Evolutionary conservation across 2,329 filamentous ascomycete species (phyloP).

Genomic region (Furcasterigmium furcatum): DNA sequence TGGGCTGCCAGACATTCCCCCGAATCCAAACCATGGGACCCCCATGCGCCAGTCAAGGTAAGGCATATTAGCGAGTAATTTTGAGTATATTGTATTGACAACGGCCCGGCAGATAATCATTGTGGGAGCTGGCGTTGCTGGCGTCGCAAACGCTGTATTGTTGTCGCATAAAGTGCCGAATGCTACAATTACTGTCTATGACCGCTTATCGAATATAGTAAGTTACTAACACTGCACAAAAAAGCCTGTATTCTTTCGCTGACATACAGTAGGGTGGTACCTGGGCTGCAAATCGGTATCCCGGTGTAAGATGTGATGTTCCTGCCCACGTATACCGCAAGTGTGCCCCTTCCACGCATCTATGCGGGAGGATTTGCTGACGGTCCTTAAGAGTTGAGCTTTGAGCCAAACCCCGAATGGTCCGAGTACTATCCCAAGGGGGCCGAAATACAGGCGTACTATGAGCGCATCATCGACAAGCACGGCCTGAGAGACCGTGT

Average conservation of each 20-base stretch:
- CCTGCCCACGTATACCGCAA: conserved; percentile 14
- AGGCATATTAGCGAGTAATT: too few species aligned
- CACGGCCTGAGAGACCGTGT: conserved; percentile 5
- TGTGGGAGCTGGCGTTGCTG: conserved; percentile 47
- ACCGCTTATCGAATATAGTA: conserved; percentile 2
- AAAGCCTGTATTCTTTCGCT: too few species aligned
- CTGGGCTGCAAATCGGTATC: conserved; percentile 10
- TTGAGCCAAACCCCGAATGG: conserved; percentile 13
- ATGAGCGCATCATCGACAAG: conserved; percentile 1
- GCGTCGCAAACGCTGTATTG: conserved; percentile 26
- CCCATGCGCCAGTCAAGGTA: too few species aligned
- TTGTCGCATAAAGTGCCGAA: conserved; percentile 13
- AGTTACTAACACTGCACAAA: too few species aligned
- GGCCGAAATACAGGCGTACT: conserved; percentile 13
- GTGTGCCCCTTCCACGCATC: too few species aligned
- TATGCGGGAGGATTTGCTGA: too few species aligned
- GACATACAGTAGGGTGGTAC: conserved; percentile 4
- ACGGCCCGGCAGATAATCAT: conserved; percentile 11
- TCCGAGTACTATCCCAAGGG: conserved; percentile 12
- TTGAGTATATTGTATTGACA: too few species aligned
- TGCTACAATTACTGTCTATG: conserved; percentile 7
- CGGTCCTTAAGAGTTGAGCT: conserved; percentile 7
- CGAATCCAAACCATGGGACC: too few species aligned
- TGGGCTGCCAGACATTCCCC: too few species aligned
- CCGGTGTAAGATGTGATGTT: conserved; percentile 15